Percentiles rank a stretch among this genome's conserved stretches.
These are phyloP conservation scores for Fusarium sp. DNA, from an alignment of 2,329 filamentous ascomycete genomes.

Conservation along the genomic window DNA sequence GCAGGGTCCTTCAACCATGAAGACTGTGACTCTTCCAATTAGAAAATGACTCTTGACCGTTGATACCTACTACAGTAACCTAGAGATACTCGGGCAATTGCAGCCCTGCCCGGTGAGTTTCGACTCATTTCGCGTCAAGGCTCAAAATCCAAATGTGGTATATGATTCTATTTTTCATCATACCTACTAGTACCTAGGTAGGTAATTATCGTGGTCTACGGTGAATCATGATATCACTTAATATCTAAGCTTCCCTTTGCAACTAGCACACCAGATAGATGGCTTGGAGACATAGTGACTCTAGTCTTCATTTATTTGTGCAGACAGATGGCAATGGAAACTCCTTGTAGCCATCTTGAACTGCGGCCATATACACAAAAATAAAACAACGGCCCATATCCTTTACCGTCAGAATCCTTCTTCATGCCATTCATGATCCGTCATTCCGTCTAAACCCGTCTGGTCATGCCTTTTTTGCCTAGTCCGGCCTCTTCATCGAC, in stretches of 20 bases:
- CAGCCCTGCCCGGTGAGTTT: conserved; percentile 24
- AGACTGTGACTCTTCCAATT: conserved; percentile 12
- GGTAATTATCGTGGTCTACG: background rate
- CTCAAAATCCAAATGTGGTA: conserved; percentile 32
- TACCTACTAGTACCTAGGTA: background rate
- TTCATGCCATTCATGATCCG: conserved; percentile 29
- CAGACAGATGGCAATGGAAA: conserved; percentile 17
- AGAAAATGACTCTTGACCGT: conserved; percentile 19
- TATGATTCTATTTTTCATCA: conserved; percentile 14
- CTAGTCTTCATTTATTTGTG: conserved; percentile 22
- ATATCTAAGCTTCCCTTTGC: background rate
- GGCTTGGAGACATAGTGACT: conserved; percentile 8
- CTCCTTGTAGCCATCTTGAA: conserved; percentile 9
- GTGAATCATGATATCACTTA: background rate
- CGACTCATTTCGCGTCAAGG: conserved; percentile 39
- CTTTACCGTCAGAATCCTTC: conserved; percentile 28
- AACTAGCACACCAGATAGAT: background rate
- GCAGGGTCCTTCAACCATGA: background rate
- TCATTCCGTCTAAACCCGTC: conserved; percentile 12
- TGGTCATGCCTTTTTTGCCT: conserved; percentile 26
- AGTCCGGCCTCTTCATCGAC: conserved; percentile 1
- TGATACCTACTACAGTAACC: background rate
- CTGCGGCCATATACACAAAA: conserved; percentile 30
- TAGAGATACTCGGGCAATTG: no score
- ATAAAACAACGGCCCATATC: conserved; percentile 35